A percentile compares a stretch with the other conserved stretches of the same genome.
Conservation (phyloP, 306 rosid genomes). For the Cercis canadensis region DNA sequence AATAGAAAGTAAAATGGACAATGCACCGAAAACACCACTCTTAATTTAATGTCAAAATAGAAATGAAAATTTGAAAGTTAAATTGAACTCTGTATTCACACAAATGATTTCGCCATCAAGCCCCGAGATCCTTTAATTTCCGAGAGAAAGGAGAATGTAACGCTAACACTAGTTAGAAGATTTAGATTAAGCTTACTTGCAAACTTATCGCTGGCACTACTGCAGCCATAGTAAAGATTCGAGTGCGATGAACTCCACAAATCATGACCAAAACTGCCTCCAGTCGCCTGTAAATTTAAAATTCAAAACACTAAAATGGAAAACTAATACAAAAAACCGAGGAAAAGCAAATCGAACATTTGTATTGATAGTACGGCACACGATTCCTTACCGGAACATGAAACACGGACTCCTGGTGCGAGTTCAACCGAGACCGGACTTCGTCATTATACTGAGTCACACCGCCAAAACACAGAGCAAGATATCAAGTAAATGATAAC, state of each 20-base stretch:
- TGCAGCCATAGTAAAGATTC: constrained; percentile 60
- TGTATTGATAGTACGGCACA: neutral
- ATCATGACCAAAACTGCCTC: constrained; percentile 57
- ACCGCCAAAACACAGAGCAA: neutral
- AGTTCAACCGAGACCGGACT: constrained; percentile 30
- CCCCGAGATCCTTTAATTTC: too few species aligned
- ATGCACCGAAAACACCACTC: neutral
- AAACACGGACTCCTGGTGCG: constrained; percentile 34
- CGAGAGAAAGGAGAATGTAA: too few species aligned
- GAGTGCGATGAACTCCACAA: constrained; percentile 67
- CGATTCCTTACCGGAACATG: constrained; percentile 45
- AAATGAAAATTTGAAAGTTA: neutral
- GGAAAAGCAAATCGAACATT: constrained; percentile 13
- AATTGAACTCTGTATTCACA: too few species aligned
- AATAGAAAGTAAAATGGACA: neutral
- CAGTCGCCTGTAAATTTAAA: constrained; percentile 46
- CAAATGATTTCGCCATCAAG: too few species aligned
- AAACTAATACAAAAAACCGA: neutral
- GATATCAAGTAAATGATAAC: neutral
- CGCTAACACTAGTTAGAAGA: too few species aligned
- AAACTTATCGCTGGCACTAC: constrained; percentile 59
- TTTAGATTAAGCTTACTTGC: constrained; percentile 50
- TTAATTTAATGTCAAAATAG: neutral
- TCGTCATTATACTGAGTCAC: constrained; percentile 35
- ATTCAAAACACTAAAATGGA: too few species aligned